phyloP scores from a whole-genome alignment of 805 yeast genomes.

The Trichomonascus vanleenenianus region DNA sequence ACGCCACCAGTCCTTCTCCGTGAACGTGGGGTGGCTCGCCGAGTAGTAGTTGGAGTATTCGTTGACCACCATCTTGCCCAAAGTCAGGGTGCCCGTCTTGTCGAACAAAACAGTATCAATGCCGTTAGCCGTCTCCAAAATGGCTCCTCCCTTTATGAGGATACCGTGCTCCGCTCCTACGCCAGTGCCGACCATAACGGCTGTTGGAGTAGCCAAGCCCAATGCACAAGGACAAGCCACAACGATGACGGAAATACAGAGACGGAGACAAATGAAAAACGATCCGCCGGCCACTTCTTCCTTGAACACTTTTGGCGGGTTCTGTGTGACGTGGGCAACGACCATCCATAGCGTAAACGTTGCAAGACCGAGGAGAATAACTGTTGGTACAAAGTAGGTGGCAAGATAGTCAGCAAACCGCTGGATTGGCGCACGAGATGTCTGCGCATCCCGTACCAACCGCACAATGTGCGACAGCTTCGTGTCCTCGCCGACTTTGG shows the following conservation, averaged over 20 bases:
- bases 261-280: slow-evolving; percentile 59
- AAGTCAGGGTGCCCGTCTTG: slow-evolving; percentile 92
- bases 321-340: slow-evolving; percentile 28
- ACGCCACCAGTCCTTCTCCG: slow-evolving; percentile 37
- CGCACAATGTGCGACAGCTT: slow-evolving; percentile 80
- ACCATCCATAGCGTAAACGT: slow-evolving; percentile 64
- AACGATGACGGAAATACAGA: slow-evolving; percentile 86
- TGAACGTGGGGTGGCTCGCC: too few species aligned
- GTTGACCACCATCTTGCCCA: slow-evolving; percentile 63
- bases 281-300: slow-evolving; percentile 41
- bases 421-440: slow-evolving; percentile 85
- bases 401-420: slow-evolving; percentile 80
- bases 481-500: slow-evolving; percentile 72
- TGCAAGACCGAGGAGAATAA: slow-evolving; percentile 49
- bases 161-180: slow-evolving; percentile 88
- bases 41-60: slow-evolving; percentile 10
- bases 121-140: slow-evolving; percentile 63
- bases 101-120: slow-evolving; percentile 73
- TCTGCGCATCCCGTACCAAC: slow-evolving; percentile 83
- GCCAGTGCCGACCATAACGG: slow-evolving; percentile 98
- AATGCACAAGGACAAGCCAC: slow-evolving; percentile 99
- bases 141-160: slow-evolving; percentile 86
- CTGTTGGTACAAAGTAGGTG: slow-evolving; percentile 73
- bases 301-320: slow-evolving; percentile 43
- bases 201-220: slow-evolving; percentile 97